Evolutionary conservation across 768 basidiomycete genomes (phyloP), one percentile per base, ranked within the genome.

Genomic region (Glaciozyma antarctica): DNA sequence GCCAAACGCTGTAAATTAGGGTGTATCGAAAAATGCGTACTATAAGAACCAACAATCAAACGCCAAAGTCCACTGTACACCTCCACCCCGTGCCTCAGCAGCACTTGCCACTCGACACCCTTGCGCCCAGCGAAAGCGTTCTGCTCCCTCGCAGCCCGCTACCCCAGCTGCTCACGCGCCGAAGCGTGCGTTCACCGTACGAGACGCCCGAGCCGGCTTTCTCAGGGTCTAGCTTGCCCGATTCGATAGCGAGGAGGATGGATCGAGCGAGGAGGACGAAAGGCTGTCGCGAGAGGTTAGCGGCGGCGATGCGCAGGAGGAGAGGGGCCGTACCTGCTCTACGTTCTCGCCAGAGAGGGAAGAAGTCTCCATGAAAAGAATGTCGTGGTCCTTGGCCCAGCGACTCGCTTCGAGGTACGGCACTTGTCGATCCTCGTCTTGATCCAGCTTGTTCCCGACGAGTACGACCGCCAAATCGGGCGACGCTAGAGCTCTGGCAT

Each of bases 301-400:
- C 15, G 28, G 2, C 5, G 48, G 5, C 15, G 26, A 16, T 4
- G 5, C 22, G n/a, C n/a, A 21, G 28, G 47, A 13, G 16, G 24
- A 58, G 28, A 21, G 28, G 5, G 30, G 9, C 24, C 62, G 21
- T 28, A 66, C 69, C 53, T 70, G 62, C 60, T 92, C 88, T 60
- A 93, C 87, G 73, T 98, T 97, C 70, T 92, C 89, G 48, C 94
- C 93, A 5, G 86, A 86, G 63, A 94, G 76, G 13, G 91, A 94
- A 0, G 95, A 98, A 0, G 87, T 84, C 77, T 99, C 95, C 48
- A 97, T 82, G 75, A 94, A 97, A 72, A 95, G 87, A 10, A 95
- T 83, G 71, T 88, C 88, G 76, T 98, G 92, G 76, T 93, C 90
- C 57, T 91, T 88, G 24, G 95, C 94, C 92, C 92, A 99, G 74